A percentile compares a stretch with the other conserved stretches of the same genome.
Evolutionary conservation across 2,329 filamentous ascomycete species (phyloP).

Genomic region (Fusarium agapanthi): DNA sequence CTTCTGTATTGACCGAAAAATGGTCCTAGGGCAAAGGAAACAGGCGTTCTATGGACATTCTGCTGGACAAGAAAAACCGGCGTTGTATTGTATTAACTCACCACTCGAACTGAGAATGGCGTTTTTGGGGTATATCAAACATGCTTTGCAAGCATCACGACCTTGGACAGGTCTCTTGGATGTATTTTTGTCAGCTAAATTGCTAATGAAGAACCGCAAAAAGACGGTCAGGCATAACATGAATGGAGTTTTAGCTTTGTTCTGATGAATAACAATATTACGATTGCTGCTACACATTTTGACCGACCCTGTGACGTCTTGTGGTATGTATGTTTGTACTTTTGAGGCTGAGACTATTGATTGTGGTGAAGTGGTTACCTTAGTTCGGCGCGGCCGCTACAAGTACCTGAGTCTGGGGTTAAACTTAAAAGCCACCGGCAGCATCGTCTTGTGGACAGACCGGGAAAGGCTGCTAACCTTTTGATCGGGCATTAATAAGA

Average conservation of each 20-base stretch:
- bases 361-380: slow-evolving; percentile 27
- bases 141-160: slow-evolving; percentile 34
- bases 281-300: not conserved
- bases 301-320: not conserved
- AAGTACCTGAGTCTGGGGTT: slow-evolving; percentile 24
- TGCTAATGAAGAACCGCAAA: slow-evolving; percentile 35
- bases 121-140: slow-evolving; percentile 32
- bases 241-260: slow-evolving; percentile 15
- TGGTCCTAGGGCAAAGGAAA: slow-evolving; percentile 19
- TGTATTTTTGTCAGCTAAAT: slow-evolving; percentile 33
- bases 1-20: slow-evolving; percentile 31
- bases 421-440: slow-evolving; percentile 23
- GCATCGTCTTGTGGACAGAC: not conserved
- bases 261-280: slow-evolving; percentile 28
- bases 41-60: slow-evolving; percentile 29
- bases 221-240: slow-evolving; percentile 21
- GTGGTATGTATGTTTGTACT: not conserved
- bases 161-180: slow-evolving; percentile 37
- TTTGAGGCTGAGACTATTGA: slow-evolving; percentile 8
- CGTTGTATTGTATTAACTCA: slow-evolving; percentile 32
- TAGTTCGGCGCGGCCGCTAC: slow-evolving; percentile 15
- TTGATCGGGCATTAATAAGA: not conserved
- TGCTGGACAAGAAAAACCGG: slow-evolving; percentile 35
- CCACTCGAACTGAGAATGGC: slow-evolving; percentile 33
- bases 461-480: not conserved